Conservation (phyloP, 768 basidiomycete genomes). For the Trametes cinnabarina region DNA sequence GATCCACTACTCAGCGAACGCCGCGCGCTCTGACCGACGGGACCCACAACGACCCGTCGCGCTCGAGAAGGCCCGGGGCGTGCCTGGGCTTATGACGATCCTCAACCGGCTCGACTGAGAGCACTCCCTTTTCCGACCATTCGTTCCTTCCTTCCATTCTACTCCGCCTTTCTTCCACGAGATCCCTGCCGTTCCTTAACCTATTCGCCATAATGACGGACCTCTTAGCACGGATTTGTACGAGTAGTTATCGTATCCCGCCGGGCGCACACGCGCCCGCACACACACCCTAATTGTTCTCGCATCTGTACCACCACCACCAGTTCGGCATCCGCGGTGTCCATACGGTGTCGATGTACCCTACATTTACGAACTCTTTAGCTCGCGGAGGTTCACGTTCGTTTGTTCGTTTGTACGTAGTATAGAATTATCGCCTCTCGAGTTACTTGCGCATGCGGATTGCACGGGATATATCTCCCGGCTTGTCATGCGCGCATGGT, state of each 20-base stretch:
- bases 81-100: slow-evolving; percentile 79
- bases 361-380: background rate
- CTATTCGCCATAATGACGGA: background rate
- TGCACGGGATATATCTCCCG: background rate
- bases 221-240: slow-evolving; percentile 7
- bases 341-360: background rate
- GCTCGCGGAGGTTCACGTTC: background rate
- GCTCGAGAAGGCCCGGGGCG: slow-evolving; percentile 54
- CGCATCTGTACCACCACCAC: slow-evolving; percentile 9
- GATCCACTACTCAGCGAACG: slow-evolving; percentile 63
- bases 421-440: background rate
- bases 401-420: background rate
- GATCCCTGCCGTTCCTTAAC: background rate
- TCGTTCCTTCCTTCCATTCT: background rate
- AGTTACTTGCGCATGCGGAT: background rate
- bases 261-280: background rate
- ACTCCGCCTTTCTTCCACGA: too few relatives aligned
- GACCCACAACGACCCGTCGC: slow-evolving; percentile 66
- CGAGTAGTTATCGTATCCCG: slow-evolving; percentile 6
- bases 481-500: background rate
- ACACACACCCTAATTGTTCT: background rate
- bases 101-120: slow-evolving; percentile 36
- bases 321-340: background rate
- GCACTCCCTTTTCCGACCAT: background rate
- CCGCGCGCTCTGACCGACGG: slow-evolving; percentile 47